Evolutionary conservation across 495 filamentous ascomycete genomes (phyloP).

Genomic region (Aspergillus sparsus): DNA sequence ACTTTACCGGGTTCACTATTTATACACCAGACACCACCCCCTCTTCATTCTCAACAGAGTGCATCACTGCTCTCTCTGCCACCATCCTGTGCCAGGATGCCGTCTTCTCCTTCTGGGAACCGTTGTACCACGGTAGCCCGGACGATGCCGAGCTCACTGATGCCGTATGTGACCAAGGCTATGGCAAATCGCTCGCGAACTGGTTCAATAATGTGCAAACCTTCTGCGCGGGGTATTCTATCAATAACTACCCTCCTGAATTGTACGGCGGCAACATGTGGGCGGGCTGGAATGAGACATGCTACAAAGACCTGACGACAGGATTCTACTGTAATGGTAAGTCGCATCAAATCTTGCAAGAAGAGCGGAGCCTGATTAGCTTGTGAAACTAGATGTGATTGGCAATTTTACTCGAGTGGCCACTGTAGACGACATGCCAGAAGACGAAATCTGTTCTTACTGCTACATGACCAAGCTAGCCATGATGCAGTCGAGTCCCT

Average conservation of each 20-base stretch:
- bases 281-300: conserved; percentile 12
- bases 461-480: conserved; percentile 3
- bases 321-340: conserved; percentile 8
- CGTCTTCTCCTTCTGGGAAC: background rate
- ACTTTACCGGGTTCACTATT: conserved; percentile 16
- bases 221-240: background rate
- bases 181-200: background rate
- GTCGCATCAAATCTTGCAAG: too few relatives aligned
- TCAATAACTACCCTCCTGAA: background rate
- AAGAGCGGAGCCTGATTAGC: too few relatives aligned
- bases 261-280: background rate
- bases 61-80: conserved; percentile 5
- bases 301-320: conserved; percentile 7
- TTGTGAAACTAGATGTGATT: background rate
- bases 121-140: background rate
- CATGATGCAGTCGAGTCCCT: conserved; percentile 9
- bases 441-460: conserved; percentile 6
- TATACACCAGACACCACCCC: too few relatives aligned
- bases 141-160: background rate
- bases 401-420: background rate
- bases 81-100: background rate
- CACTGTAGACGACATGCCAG: background rate
- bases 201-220: conserved; percentile 16
- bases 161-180: conserved; percentile 2
- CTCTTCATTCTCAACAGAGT: background rate